phyloP scores from a whole-genome alignment of 257 asterid genomes.

The Solanum habrochaites region DNA sequence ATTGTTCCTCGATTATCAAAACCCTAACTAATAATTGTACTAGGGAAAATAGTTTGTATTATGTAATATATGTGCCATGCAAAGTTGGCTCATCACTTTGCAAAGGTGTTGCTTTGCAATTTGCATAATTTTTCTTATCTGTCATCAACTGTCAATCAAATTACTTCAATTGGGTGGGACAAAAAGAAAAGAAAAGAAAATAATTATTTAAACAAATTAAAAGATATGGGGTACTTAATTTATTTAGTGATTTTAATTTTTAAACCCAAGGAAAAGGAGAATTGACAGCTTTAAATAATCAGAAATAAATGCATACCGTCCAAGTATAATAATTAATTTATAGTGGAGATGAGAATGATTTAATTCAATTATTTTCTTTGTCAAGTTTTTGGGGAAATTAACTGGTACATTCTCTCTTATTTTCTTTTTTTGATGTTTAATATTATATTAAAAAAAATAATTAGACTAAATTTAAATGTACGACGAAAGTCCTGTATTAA shows the following conservation, averaged over 20 bases:
- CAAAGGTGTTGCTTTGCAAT: not conserved
- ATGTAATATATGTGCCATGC: not conserved
- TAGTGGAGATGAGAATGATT: not conserved
- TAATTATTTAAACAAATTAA: not conserved
- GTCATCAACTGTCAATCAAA: not conserved
- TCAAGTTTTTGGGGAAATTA: not conserved
- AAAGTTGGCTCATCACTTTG: not conserved
- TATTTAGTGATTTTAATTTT: not conserved
- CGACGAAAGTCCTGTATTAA: rapidly evolving
- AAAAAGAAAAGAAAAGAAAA: not conserved
- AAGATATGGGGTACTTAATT: not conserved
- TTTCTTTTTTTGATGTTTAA: too few relatives aligned
- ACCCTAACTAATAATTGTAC: not conserved
- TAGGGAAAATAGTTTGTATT: not conserved
- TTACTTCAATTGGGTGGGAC: not conserved
- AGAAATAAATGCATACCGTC: not conserved
- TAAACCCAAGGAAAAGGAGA: not conserved
- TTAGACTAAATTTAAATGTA: too few relatives aligned
- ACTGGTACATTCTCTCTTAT: not conserved
- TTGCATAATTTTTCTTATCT: not conserved
- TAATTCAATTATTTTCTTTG: not conserved
- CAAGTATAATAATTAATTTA: not conserved
- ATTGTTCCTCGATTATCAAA: not conserved
- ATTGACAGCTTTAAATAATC: not conserved
- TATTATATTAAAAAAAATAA: too few relatives aligned